Evolutionary conservation across 2,329 filamentous ascomycete species (phyloP).

Genomic region (Catunica adiposa): DNA sequence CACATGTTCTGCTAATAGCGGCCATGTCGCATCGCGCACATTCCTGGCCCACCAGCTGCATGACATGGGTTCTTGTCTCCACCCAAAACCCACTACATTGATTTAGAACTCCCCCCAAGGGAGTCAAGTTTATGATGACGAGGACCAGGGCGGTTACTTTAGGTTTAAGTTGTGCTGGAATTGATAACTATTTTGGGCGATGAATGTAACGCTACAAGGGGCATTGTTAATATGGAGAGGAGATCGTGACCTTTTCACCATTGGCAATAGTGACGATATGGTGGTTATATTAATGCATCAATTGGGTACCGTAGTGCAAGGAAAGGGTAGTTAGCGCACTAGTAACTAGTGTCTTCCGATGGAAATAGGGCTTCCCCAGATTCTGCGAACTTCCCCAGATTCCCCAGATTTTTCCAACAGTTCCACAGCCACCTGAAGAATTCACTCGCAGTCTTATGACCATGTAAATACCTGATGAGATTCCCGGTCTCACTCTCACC

Average conservation of each 20-base stretch:
- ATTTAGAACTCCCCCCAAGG: too few relatives aligned
- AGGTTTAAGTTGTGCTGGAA: neutral
- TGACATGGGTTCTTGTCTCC: neutral
- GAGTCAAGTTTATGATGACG: neutral
- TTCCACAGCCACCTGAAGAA: too few relatives aligned
- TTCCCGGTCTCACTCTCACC: too few relatives aligned
- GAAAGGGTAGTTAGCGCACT: too few relatives aligned
- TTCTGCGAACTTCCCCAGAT: neutral
- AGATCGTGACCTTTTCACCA: too few relatives aligned
- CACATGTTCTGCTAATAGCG: neutral
- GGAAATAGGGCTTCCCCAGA: neutral
- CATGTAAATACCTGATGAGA: too few relatives aligned
- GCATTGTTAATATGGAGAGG: neutral
- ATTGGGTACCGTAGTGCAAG: too few relatives aligned
- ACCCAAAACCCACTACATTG: too few relatives aligned
- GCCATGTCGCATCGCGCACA: neutral
- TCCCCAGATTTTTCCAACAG: neutral
- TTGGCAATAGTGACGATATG: too few relatives aligned
- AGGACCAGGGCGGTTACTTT: neutral
- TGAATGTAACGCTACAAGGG: neutral
- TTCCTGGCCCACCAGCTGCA: neutral
- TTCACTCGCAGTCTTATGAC: too few relatives aligned
- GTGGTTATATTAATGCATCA: too few relatives aligned
- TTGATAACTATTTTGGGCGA: neutral
- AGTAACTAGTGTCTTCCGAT: neutral